Evolutionary conservation across 345 rosid genomes (phyloP).

Genomic region (Excoecaria cochinchinensis): DNA sequence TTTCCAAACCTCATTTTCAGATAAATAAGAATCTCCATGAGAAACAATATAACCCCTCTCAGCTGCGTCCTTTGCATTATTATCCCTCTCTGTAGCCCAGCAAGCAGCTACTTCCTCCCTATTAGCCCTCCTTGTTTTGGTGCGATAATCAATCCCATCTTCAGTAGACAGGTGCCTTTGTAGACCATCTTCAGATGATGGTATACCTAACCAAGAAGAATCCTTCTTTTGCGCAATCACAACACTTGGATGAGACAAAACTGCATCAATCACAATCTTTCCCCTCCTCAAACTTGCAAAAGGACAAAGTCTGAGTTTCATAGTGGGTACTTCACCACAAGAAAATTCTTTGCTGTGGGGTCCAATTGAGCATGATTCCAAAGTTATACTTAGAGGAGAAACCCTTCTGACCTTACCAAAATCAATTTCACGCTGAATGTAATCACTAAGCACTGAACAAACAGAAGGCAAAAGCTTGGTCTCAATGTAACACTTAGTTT

Average conservation of each 20-base stretch:
- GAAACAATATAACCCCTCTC: slow-evolving; percentile 69
- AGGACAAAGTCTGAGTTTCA: slow-evolving; percentile 78
- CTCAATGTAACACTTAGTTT: slow-evolving; percentile 68
- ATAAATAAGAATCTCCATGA: slow-evolving; percentile 38
- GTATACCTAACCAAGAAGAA: slow-evolving; percentile 88
- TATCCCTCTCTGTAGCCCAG: slow-evolving; percentile 64
- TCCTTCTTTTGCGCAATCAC: slow-evolving; percentile 85
- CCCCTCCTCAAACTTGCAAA: slow-evolving; percentile 89
- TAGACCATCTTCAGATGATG: slow-evolving; percentile 53
- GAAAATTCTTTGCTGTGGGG: slow-evolving; percentile 83
- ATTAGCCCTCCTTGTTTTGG: slow-evolving; percentile 69
- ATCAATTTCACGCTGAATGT: slow-evolving; percentile 74
- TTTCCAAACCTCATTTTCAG: slow-evolving; percentile 39
- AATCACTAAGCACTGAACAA: slow-evolving; percentile 72
- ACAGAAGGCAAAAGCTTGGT: slow-evolving; percentile 81
- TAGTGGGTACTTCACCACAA: slow-evolving; percentile 78
- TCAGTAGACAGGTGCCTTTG: slow-evolving; percentile 66
- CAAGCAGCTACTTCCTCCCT: slow-evolving; percentile 68
- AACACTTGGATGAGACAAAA: slow-evolving; percentile 65
- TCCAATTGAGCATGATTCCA: slow-evolving; percentile 78
- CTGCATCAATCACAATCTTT: slow-evolving; percentile 83
- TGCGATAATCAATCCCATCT: slow-evolving; percentile 94
- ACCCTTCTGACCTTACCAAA: slow-evolving; percentile 79
- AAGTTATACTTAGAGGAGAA: slow-evolving; percentile 77
- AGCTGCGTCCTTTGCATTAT: slow-evolving; percentile 73